Percentiles rank a stretch among this genome's conserved stretches.
Conservation (phyloP, 257 asterid species). For the Penstemon newberryi region DNA sequence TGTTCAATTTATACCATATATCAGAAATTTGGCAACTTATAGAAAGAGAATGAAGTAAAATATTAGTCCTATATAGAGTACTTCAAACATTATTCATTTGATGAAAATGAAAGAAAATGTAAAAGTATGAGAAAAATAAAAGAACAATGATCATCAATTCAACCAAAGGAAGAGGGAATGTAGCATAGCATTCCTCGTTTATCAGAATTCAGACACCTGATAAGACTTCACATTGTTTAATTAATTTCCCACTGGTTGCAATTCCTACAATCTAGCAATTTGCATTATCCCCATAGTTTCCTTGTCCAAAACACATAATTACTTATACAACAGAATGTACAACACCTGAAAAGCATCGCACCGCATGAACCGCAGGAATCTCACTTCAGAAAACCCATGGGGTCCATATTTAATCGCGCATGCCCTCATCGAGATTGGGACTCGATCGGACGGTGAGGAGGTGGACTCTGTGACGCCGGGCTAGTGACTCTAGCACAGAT, state of each 20-base stretch:
- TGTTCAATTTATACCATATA: too few relatives aligned
- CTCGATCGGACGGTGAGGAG: conserved; percentile 37
- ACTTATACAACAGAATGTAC: conserved; percentile 6
- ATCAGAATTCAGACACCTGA: conserved; percentile 9
- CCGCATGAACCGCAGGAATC: conserved; percentile 26
- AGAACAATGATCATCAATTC: neutral
- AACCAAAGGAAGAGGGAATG: neutral
- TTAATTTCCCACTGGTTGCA: neutral
- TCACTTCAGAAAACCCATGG: conserved; percentile 5
- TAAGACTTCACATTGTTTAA: neutral
- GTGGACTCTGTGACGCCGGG: conserved; percentile 15
- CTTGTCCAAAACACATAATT: conserved; percentile 4
- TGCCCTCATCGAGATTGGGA: conserved; percentile 38
- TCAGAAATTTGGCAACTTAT: too few relatives aligned
- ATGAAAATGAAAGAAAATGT: too few relatives aligned
- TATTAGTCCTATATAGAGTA: too few relatives aligned
- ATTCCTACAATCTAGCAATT: neutral
- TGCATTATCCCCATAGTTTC: neutral
- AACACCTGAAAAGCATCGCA: conserved; percentile 9
- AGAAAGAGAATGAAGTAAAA: too few relatives aligned
- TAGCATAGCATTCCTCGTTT: conserved; percentile 16
- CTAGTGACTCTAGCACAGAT: conserved; percentile 26
- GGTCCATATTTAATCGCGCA: conserved; percentile 33
- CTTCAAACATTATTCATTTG: too few relatives aligned
- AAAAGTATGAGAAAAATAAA: too few relatives aligned